Base-by-base conservation (phyloP, 2,329 filamentous ascomycete species). In the Fusarium lateritium region DNA sequence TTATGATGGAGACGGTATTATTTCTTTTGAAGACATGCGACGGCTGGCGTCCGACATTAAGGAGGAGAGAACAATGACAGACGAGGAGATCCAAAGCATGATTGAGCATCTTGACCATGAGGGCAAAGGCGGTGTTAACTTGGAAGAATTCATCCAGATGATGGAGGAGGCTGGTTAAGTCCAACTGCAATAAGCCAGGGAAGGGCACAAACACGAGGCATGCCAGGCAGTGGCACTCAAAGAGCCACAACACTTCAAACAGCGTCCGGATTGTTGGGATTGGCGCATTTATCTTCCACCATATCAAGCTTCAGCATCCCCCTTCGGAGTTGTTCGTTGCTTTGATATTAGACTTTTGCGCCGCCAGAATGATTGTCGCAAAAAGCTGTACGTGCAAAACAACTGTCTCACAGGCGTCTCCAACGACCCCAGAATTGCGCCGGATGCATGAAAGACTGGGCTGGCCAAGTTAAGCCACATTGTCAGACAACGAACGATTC, bases 21-120 rank as follows among this genome's bases (percentile, higher is more conserved):
- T 99, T 73, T 94, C 92, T 53, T 83, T 98, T 47, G 92, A 96
- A 63, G 96, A 98, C 82, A 83, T 99, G 80, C 86, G 94, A 66
- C 86, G 94, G 59, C 93, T 98, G 26, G 94, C 95, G 60, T 88
- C 94, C 74, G 96, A 98, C 79, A 84, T 99, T 69, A 96, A 96
- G 9, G 95, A 98, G 79, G 81, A 82, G 58, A 79, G 81, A 43
- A 94, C 93, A 14, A 85, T 99, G 72, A 93, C 96, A 73, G 95
- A 99, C 76, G 92, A 97, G 75, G 96, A 99, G 79, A 85, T 99
- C 65, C 86, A 89, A 73, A 94, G 94, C 69, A 99, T 99, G 96
- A 96, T 99, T 82, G 94, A 98, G 76, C 95, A 98, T 80, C 97
- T 98, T 83, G 96, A 99, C 82, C 86, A 98, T 69, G 93, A 97